These are phyloP conservation scores for Symmetrospora coprosmae DNA, from an alignment of 768 basidiomycete genomes.

Conservation along the genomic window DNA sequence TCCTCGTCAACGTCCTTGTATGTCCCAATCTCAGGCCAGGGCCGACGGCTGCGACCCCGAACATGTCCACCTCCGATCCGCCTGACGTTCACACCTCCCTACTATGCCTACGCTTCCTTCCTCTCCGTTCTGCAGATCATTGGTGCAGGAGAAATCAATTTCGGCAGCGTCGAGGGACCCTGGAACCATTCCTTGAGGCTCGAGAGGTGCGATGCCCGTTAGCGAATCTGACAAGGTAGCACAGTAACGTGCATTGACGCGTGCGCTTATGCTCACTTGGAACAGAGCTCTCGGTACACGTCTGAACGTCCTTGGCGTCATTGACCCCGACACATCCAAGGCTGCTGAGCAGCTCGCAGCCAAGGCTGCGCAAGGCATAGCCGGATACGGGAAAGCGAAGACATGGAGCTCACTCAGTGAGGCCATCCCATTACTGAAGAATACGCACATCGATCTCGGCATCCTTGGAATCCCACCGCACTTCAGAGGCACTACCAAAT, in stretches of 20 bases:
- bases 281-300: neutral
- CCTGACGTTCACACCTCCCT: too few relatives aligned
- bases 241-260: neutral
- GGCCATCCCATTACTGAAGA: too few relatives aligned
- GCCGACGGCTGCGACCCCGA: too few relatives aligned
- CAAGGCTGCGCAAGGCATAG: neutral
- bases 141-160: neutral
- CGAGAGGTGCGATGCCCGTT: neutral
- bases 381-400: neutral
- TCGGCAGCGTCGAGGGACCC: conserved; percentile 2
- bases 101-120: too few relatives aligned
- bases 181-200: conserved; percentile 10
- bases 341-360: neutral
- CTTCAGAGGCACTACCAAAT: conserved; percentile 22
- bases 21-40: too few relatives aligned
- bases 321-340: neutral
- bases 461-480: conserved; percentile 25
- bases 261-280: too few relatives aligned
- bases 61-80: too few relatives aligned
- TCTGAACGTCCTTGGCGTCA: neutral
- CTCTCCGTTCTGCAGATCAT: too few relatives aligned
- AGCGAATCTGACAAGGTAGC: neutral
- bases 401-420: too few relatives aligned
- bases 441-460: conserved; percentile 43
- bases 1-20: too few relatives aligned